Evolutionary conservation across 2,329 filamentous ascomycete genomes (phyloP), one percentile per base, ranked within the genome.

Genomic region (Aspergillus sojae): DNA sequence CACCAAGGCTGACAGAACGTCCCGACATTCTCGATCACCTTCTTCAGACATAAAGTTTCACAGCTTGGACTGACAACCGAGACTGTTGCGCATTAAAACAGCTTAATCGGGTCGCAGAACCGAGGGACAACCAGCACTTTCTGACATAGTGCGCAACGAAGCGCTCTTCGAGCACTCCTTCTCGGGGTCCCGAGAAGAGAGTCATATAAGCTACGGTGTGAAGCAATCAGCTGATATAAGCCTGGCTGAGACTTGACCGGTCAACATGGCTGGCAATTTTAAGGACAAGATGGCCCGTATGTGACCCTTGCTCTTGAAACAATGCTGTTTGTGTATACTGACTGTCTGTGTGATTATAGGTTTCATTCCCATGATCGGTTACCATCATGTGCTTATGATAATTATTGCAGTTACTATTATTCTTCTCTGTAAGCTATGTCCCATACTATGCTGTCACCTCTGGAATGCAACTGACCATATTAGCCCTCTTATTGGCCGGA

Each of bases 381-480:
- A 88, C 88, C 88, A 90, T 75, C 88, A 99, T 88, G 91, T 98
- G 69, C 87, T 99, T 78, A 99, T 99, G 95, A 93, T 99, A 72
- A 83, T 99, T 70, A 97, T 99, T 75, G 94, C 92, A 61, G 83
- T 97, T 63, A 88, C 94, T 53, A 97, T 99, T 74, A 96, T 99
- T 79, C 84, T 99, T 76, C 85, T 99, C 70, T 98, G 94, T 97
- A 84, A 82, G 93, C 86, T 12, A 16, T 21, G 14, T 12, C 52
- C 45, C 34, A 45, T 28, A 10, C 26, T 54, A 34, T 45, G 23
- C 7, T 30, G 11, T 10, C 39, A 19, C 16, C 39, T 10, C 6
- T 56, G 62, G 65, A 69, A 66, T 69, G 61, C 43, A 36, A 59
- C 70, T 74, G 65, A 70, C 64, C 26, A 63, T 70, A 60, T 68